phyloP scores from a whole-genome alignment of 73 alveolate species.

The Stentor roeselii region DNA sequence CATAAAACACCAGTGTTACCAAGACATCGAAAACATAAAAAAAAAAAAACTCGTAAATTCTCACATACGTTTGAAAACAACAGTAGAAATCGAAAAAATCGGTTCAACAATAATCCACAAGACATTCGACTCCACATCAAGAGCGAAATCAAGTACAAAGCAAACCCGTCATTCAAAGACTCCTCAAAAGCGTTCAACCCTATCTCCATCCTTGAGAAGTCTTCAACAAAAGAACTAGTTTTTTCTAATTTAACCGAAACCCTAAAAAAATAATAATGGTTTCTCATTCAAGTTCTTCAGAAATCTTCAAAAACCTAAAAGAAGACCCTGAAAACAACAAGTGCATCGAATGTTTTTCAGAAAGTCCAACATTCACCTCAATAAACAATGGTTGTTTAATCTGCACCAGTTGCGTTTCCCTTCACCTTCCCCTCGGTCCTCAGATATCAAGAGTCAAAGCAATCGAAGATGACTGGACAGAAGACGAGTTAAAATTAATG shows the following conservation, averaged over 20 bases:
- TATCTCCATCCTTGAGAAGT: neutral
- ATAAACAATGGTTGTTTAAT: slow-evolving; percentile 12
- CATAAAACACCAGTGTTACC: neutral
- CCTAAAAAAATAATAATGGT: no score
- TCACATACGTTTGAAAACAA: neutral
- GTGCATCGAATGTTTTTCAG: neutral
- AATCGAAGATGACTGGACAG: slow-evolving; percentile 5
- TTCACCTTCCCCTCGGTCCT: neutral
- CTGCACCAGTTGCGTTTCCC: neutral
- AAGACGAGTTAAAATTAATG: neutral
- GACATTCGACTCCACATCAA: neutral
- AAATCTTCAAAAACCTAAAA: slow-evolving; percentile 14
- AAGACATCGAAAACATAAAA: neutral
- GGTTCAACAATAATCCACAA: neutral
- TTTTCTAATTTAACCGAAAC: no score
- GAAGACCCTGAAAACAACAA: slow-evolving; percentile 24
- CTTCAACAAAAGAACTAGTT: no score
- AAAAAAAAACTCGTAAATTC: neutral
- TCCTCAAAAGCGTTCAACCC: neutral
- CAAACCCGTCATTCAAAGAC: neutral
- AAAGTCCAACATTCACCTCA: neutral
- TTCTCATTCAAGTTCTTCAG: no score
- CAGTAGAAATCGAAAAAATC: neutral
- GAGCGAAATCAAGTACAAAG: neutral
- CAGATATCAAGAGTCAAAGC: neutral